Evolutionary conservation across 2,329 filamentous ascomycete species (phyloP).

Genomic region (Phaeomoniella chlamydospora): DNA sequence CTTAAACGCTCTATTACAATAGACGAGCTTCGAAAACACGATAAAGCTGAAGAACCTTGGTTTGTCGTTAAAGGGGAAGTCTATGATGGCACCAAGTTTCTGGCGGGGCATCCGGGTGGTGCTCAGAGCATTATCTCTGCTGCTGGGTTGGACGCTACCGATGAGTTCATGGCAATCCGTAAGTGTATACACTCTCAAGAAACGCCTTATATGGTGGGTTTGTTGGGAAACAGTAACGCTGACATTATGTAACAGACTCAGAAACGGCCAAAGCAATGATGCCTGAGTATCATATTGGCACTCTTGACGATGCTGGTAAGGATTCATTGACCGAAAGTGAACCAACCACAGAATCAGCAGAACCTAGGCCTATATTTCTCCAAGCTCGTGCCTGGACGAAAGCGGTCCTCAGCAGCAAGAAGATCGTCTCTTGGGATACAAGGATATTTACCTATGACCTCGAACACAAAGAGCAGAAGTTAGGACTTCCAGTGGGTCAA

Average conservation of each 20-base stretch:
- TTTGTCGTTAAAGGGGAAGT: constrained; percentile 82
- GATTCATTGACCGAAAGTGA: constrained; percentile 35
- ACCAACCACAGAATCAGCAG: constrained; percentile 18
- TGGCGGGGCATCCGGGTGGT: constrained; percentile 74
- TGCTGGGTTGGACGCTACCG: constrained; percentile 67
- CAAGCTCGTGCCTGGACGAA: constrained; percentile 60
- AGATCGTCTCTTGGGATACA: constrained; percentile 59
- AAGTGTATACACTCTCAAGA: constrained; percentile 23
- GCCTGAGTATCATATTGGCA: constrained; percentile 70
- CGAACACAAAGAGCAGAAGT: constrained; percentile 51
- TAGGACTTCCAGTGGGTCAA: constrained; percentile 72
- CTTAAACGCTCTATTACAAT: constrained; percentile 50
- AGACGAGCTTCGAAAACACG: constrained; percentile 57
- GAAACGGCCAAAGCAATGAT: constrained; percentile 90
- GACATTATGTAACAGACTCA: constrained; percentile 46
- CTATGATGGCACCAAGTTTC: constrained; percentile 69
- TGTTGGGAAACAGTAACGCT: too few species aligned
- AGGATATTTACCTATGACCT: constrained; percentile 70
- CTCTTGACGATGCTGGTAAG: constrained; percentile 48
- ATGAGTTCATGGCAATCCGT: constrained; percentile 90
- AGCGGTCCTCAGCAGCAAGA: constrained; percentile 53
- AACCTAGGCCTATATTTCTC: constrained; percentile 50
- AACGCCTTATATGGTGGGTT: too few species aligned
- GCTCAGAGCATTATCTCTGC: constrained; percentile 70
- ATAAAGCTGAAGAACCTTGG: constrained; percentile 55